phyloP scores from a whole-genome alignment of 257 asterid genomes.

The Solanum pennellii region DNA sequence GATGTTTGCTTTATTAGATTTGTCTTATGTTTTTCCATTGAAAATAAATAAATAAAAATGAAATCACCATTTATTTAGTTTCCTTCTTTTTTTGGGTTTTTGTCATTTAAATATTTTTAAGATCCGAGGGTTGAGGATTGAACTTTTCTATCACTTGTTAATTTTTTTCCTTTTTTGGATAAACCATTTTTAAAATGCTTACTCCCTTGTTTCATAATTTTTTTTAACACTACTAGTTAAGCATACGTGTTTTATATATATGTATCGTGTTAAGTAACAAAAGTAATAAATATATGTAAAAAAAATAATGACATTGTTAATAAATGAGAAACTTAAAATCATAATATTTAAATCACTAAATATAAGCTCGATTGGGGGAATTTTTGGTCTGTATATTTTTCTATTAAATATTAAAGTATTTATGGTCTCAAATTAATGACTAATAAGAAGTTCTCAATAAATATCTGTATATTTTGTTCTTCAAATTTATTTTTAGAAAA shows the following conservation, averaged over 20 bases:
- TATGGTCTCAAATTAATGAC: not conserved
- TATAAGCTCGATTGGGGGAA: not conserved
- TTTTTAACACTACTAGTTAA: not conserved
- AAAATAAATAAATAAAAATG: too few relatives aligned
- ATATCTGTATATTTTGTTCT: too few relatives aligned
- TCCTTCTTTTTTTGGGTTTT: not conserved
- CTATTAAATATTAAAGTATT: not conserved
- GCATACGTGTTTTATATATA: not conserved
- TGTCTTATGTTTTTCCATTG: not conserved
- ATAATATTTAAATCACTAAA: too few relatives aligned
- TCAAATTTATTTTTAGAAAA: not conserved
- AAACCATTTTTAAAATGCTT: too few relatives aligned
- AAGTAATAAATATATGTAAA: too few relatives aligned
- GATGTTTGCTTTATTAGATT: not conserved
- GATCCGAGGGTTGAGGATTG: not conserved
- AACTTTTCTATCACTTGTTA: not conserved
- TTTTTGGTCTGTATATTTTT: too few relatives aligned
- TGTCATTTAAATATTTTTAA: not conserved
- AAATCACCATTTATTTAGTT: not conserved
- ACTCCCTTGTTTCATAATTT: too few relatives aligned
- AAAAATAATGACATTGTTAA: fast-evolving
- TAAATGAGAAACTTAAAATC: too few relatives aligned
- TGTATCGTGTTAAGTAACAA: too few relatives aligned
- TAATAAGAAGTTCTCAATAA: not conserved
- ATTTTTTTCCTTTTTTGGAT: not conserved